Evolutionary conservation across 257 asterid species (phyloP), one percentile per base, ranked within the genome.

Genomic region (Buddleja alternifolia): DNA sequence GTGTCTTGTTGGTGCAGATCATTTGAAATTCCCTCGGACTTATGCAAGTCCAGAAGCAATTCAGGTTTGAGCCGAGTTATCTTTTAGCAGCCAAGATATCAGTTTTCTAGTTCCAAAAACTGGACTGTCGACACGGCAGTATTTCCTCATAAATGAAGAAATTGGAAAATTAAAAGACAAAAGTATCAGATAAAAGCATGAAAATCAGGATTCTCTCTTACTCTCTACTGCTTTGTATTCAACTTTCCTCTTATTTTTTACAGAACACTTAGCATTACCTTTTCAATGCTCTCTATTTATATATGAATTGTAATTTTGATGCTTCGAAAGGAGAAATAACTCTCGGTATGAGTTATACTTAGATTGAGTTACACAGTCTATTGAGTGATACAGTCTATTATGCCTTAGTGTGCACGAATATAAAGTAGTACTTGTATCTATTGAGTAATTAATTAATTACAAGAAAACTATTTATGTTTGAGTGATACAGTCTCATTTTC

Each of bases 1-100:
- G 85, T 94, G 99, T 78, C 99, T 94, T 64, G 74, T 89, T 56
- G 99, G 99, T 73, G 96, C 99, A 45, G 96, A 94, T 83, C 99
- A 94, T 71, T 91, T 82, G 89, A 91, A 86, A 73, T 86, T 63
- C 59, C 99, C 99, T 4, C 87, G 99, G 60, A 89, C 97, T 17
- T 94, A 83, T 78, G 97, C 97, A 8, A 85, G 95, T 73, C 96
- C 99, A 65, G 97, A 89, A 68, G 97, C 99, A 46, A 94, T 94
- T 86, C 97, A 94, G 99, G 99, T 94, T 57, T 74, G 65, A 57
- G 59, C 60, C 53, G 16, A 62, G 40, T 69, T 81, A 59, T 69
- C 44, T 53, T 46, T 34, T 32, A 62, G 51, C 67, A 39, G 56
- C n/a, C 41, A 21, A 58, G 70, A n/a, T 44, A 53, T 16, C 56